A percentile compares a stretch with the other conserved stretches of the same genome.
Evolutionary conservation across 371 early-diverging fungal genomes (phyloP).

Genomic region (Lichtheimia corymbifera): DNA sequence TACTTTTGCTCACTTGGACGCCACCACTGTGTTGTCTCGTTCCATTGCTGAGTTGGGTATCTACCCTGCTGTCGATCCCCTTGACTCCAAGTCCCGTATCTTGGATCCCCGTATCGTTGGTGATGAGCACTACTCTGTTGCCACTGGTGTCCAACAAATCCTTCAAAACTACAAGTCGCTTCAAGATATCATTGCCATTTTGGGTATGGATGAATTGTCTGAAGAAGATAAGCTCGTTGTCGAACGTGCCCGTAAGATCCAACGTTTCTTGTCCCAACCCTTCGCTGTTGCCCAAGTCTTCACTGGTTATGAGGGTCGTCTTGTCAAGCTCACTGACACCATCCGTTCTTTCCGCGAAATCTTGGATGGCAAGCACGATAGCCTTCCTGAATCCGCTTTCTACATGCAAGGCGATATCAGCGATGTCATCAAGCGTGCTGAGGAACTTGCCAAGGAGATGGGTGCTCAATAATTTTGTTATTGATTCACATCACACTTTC

Average conservation of each 20-base stretch:
- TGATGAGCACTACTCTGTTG: constrained; percentile 90
- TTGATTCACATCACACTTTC: neutral
- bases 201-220: constrained; percentile 95
- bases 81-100: constrained; percentile 98
- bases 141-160: constrained; percentile 92
- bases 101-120: constrained; percentile 96
- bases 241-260: constrained; percentile 92
- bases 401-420: constrained; percentile 98
- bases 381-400: constrained; percentile 95
- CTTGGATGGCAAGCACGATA: constrained; percentile 94
- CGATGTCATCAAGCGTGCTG: constrained; percentile 93
- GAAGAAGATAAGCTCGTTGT: constrained; percentile 97
- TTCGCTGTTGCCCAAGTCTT: constrained; percentile 96
- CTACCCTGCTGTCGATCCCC: constrained; percentile 99
- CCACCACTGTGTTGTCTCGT: constrained; percentile 99
- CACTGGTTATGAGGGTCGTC: constrained; percentile 95
- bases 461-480: constrained; percentile 32
- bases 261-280: constrained; percentile 97
- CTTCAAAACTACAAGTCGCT: constrained; percentile 96
- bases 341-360: constrained; percentile 96
- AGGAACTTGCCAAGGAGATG: constrained; percentile 79
- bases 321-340: constrained; percentile 90
- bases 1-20: constrained; percentile 98
- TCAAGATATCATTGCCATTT: constrained; percentile 96
- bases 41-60: constrained; percentile 98